Evolutionary conservation across 176 grass and related monocot species (phyloP).

Genomic region (Pontederia crassipes): DNA sequence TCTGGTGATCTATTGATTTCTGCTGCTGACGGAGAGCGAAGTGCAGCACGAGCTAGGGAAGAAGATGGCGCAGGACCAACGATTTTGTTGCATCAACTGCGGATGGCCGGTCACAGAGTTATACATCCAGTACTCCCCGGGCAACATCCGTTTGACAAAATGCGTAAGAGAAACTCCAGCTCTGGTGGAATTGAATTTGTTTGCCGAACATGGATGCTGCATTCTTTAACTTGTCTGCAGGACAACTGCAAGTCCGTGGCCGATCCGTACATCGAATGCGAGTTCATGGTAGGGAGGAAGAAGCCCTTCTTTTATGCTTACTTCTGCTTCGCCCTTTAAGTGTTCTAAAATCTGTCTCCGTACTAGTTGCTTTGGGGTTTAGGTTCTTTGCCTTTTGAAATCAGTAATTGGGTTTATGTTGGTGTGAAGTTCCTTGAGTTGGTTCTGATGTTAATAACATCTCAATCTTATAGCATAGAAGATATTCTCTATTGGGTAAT

Average conservation of each 20-base stretch:
- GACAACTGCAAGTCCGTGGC: slow-evolving; percentile 77
- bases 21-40: too few species aligned
- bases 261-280: slow-evolving; percentile 93
- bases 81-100: slow-evolving; percentile 64
- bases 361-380: neutral
- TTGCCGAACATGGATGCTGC: neutral
- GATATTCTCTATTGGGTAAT: too few species aligned
- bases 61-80: slow-evolving; percentile 14
- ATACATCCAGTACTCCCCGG: slow-evolving; percentile 80
- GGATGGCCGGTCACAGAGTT: slow-evolving; percentile 42
- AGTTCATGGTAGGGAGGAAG: slow-evolving; percentile 62
- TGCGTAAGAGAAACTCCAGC: slow-evolving; percentile 35
- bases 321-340: neutral
- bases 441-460: neutral
- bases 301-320: neutral
- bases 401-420: too few species aligned
- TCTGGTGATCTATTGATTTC: too few species aligned
- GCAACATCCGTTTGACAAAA: slow-evolving; percentile 99
- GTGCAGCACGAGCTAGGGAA: neutral
- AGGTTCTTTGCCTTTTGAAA: too few species aligned
- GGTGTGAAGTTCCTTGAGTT: too few species aligned
- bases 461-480: neutral
- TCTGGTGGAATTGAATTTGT: neutral
- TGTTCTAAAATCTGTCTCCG: neutral
- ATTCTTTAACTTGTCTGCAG: slow-evolving; percentile 13